phyloP scores from a whole-genome alignment of 1,284 basidiomycete genomes.

The Leccinum pallidistipes region DNA sequence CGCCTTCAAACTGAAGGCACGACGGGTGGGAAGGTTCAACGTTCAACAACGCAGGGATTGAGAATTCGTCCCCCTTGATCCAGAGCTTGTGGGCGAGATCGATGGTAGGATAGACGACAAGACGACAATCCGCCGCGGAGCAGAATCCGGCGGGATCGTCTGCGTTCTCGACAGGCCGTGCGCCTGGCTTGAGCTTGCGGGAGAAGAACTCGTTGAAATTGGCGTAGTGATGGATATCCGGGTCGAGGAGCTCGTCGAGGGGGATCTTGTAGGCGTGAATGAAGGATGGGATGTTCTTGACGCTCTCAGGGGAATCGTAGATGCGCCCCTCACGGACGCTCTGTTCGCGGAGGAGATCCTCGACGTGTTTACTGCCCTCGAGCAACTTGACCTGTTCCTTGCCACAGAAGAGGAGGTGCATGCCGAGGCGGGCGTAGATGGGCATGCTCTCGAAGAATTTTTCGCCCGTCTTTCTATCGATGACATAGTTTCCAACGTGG shows the following conservation, averaged over 20 bases:
- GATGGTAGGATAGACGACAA: slow-evolving; percentile 67
- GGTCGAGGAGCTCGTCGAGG: slow-evolving; percentile 62
- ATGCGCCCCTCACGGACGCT: slow-evolving; percentile 64
- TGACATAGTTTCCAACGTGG: slow-evolving; percentile 69
- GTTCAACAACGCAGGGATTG: slow-evolving; percentile 58
- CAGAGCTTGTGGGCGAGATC: slow-evolving; percentile 68
- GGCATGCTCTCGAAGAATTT: slow-evolving; percentile 82
- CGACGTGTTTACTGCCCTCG: slow-evolving; percentile 48
- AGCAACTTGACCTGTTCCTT: slow-evolving; percentile 54
- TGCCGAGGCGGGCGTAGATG: slow-evolving; percentile 67
- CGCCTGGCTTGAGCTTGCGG: slow-evolving; percentile 61
- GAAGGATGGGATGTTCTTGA: slow-evolving; percentile 68
- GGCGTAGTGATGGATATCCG: slow-evolving; percentile 61
- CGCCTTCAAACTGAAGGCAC: slow-evolving; percentile 46
- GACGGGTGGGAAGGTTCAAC: slow-evolving; percentile 39
- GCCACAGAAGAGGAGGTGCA: slow-evolving; percentile 79
- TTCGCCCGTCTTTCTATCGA: slow-evolving; percentile 57
- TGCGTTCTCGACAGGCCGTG: slow-evolving; percentile 64
- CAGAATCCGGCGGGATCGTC: slow-evolving; percentile 56
- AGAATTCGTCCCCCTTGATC: slow-evolving; percentile 79
- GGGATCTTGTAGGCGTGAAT: slow-evolving; percentile 71
- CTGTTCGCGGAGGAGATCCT: slow-evolving; percentile 62
- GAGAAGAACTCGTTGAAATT: slow-evolving; percentile 86
- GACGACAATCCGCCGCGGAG: slow-evolving; percentile 73
- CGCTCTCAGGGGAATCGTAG: slow-evolving; percentile 55